Evolutionary conservation across 1,284 basidiomycete species (phyloP).

Genomic region (Marasmius tenuissimus): DNA sequence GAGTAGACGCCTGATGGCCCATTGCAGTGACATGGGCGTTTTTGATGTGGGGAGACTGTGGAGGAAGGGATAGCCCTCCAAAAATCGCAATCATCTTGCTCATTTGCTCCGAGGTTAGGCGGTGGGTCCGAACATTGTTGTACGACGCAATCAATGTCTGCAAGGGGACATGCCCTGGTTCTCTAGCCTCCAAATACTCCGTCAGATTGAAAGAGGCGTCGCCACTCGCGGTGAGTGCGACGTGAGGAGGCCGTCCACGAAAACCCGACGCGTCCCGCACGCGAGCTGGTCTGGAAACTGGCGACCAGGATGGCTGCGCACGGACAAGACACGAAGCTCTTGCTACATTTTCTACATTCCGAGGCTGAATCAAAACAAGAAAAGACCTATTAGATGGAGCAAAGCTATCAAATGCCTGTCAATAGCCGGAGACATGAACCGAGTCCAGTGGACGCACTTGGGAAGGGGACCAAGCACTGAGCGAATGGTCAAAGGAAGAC

Average conservation of each 20-base stretch:
- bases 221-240: not conserved
- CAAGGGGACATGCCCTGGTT: slow-evolving; percentile 15
- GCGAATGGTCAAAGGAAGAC: slow-evolving; percentile 38
- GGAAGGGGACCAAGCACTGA: slow-evolving; percentile 26
- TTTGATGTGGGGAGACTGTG: slow-evolving; percentile 16
- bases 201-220: not conserved
- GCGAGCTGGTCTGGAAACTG: not conserved
- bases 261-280: not conserved
- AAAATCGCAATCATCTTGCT: slow-evolving; percentile 31
- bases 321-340: not conserved
- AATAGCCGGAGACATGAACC: slow-evolving; percentile 7
- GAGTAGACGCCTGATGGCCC: slow-evolving; percentile 2
- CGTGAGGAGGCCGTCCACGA: not conserved
- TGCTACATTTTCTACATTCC: not conserved
- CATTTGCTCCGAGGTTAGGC: slow-evolving; percentile 25
- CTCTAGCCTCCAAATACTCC: not conserved
- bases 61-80: slow-evolving; percentile 29
- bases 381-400: not conserved
- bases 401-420: not conserved
- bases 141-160: slow-evolving; percentile 28
- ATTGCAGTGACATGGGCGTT: slow-evolving; percentile 2
- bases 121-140: slow-evolving; percentile 17
- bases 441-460: slow-evolving; percentile 9
- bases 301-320: not conserved
- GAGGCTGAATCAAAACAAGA: not conserved